Evolutionary conservation across 1,284 basidiomycete species (phyloP).

Genomic region (Ganoderma sinense): DNA sequence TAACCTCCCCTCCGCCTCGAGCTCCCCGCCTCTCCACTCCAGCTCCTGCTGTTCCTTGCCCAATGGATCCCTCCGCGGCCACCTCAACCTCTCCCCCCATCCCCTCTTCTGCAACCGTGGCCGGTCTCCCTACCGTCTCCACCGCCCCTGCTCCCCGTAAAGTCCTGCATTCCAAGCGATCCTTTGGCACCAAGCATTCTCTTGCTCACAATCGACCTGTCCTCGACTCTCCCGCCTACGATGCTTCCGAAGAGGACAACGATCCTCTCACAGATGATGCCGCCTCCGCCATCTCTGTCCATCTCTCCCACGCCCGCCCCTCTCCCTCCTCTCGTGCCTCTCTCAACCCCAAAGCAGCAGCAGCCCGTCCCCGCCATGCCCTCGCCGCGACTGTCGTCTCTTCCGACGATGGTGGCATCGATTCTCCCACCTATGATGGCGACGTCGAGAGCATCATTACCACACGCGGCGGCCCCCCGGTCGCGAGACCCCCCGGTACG

Average conservation of each 20-base stretch:
- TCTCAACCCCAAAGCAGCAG: constrained; percentile 7
- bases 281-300: constrained; percentile 57
- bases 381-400: constrained; percentile 64
- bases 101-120: constrained; percentile 3
- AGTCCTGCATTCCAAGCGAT: constrained; percentile 68
- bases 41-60: background rate
- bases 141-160: constrained; percentile 37
- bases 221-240: constrained; percentile 78
- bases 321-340: constrained; percentile 27
- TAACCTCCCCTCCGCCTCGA: background rate
- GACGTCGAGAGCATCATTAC: constrained; percentile 85
- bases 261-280: constrained; percentile 81
- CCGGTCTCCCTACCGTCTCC: background rate
- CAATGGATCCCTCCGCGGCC: constrained; percentile 23
- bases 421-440: constrained; percentile 89
- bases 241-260: constrained; percentile 86
- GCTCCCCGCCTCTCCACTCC: background rate
- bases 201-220: constrained; percentile 47
- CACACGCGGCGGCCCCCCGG: constrained; percentile 56
- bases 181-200: constrained; percentile 59
- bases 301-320: constrained; percentile 35
- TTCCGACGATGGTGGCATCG: constrained; percentile 73
- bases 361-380: constrained; percentile 27
- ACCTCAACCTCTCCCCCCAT: constrained; percentile 12
- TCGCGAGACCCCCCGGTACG: constrained; percentile 39